Percentiles rank a stretch among this genome's conserved stretches.
Evolutionary conservation across 23 red algal species (phyloP).

Genomic region (Gracilaria vermiculophylla): DNA sequence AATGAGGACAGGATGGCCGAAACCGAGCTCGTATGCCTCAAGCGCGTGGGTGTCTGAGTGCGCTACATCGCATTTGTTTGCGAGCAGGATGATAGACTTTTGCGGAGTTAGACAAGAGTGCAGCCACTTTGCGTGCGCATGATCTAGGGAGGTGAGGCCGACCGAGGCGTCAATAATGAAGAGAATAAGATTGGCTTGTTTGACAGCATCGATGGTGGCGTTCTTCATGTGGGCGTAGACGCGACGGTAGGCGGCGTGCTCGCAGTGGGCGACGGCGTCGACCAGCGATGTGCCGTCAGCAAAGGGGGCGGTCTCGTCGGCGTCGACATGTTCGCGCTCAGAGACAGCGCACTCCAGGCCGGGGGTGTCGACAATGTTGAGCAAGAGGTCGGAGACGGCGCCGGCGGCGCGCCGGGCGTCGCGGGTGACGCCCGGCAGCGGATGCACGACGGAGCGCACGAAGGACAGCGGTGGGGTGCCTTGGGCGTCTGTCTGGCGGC

Average conservation of each 20-base stretch:
- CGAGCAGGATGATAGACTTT: constrained; percentile 59
- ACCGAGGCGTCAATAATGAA: constrained; percentile 80
- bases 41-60: constrained; percentile 30
- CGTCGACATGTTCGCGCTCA: not conserved
- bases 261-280: constrained; percentile 13
- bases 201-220: constrained; percentile 52
- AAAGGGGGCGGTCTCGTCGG: not conserved
- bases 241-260: constrained; percentile 36
- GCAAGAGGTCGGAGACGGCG: constrained; percentile 70
- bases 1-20: constrained; percentile 71
- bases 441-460: constrained; percentile 73
- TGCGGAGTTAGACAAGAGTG: not conserved
- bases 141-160: constrained; percentile 71
- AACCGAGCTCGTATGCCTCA: constrained; percentile 82
- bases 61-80: constrained; percentile 86
- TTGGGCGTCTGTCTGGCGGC: not conserved
- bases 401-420: constrained; percentile 57
- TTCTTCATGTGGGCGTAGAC: constrained; percentile 64
- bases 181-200: constrained; percentile 43
- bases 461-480: constrained; percentile 18
- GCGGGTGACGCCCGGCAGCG: constrained; percentile 80
- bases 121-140: constrained; percentile 77
- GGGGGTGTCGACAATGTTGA: constrained; percentile 89
- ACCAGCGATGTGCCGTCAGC: constrained; percentile 1
- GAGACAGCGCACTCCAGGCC: constrained; percentile 74